Base-by-base conservation (phyloP, 2,329 filamentous ascomycete species). In the Blumeria hordei region DNA sequence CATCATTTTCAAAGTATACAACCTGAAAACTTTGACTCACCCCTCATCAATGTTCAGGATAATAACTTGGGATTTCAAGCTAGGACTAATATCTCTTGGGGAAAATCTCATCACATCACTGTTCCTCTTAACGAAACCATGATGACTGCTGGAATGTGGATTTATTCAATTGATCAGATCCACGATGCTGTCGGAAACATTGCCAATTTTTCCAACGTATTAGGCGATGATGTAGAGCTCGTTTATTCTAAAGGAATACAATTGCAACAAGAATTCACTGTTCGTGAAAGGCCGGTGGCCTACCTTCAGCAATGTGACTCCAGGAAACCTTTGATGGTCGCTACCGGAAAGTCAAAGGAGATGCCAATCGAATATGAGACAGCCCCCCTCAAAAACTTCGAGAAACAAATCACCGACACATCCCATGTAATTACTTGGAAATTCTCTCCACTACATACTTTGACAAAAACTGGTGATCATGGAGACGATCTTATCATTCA, bases 1-100 rank as follows among this genome's bases (percentile, higher is more conserved):
- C 87, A 88, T 60, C 87, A 90, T 59, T 90, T 94, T 62, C 88
- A 96, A 67, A 94, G 86, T 63, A 78, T 98, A 47, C 88, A 94
- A 62, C 88, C 92, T 0, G 88, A 95, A 52, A 85, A 85, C 37
- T 82, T 88, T 62, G 73, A 76, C 3, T 94, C 87, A 0, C 87
- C 88, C 0, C 71, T 94, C 37, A 69, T 83, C n/a, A 75, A 75
- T 53, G 73, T 78, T 47, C 71, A 74, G 52, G 72, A 71, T 32
- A 74, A 74, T 18, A 74, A 74, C 16, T 65, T 88, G 44, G 70
- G 83, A 44, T 69, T 72, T 44, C 68, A 74, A 11, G 74, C 71
- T 41, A 73, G 77, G 34, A 74, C 83, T 50, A 83, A 90, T 60
- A 73, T 84, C 36, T 80, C 83, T 0, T 96, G 92, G 92, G 87